Evolutionary conservation across 495 filamentous ascomycete genomes (phyloP).

Genomic region (Penicillium angulare): DNA sequence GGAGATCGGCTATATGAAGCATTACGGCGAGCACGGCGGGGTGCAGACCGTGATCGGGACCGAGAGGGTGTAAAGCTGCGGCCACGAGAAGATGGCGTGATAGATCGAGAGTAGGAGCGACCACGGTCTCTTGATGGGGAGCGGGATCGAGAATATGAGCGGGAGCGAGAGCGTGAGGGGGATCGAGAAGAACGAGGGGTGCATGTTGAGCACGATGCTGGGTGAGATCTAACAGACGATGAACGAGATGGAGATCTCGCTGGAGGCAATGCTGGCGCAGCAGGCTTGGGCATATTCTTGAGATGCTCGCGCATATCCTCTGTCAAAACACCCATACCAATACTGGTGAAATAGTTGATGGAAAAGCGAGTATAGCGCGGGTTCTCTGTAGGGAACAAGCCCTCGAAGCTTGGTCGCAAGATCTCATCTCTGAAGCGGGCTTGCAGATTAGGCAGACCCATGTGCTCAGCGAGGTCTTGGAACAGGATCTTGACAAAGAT

Average conservation of each 20-base stretch:
- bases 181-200: slow-evolving; percentile 38
- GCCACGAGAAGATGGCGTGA: slow-evolving; percentile 38
- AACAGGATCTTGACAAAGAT: slow-evolving; percentile 99
- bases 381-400: slow-evolving; percentile 86
- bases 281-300: slow-evolving; percentile 79
- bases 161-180: slow-evolving; percentile 39
- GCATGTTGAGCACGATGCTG: slow-evolving; percentile 41
- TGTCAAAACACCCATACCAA: slow-evolving; percentile 91
- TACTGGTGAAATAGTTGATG: slow-evolving; percentile 98
- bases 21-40: neutral
- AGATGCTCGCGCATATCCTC: slow-evolving; percentile 92
- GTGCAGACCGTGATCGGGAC: slow-evolving; percentile 1
- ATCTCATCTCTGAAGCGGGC: slow-evolving; percentile 73
- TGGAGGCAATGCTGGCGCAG: slow-evolving; percentile 63
- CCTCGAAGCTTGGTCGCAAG: slow-evolving; percentile 74
- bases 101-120: slow-evolving; percentile 41
- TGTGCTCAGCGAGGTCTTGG: slow-evolving; percentile 82
- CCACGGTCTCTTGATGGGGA: slow-evolving; percentile 42
- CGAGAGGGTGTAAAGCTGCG: slow-evolving; percentile 27
- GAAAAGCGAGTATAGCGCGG: slow-evolving; percentile 90
- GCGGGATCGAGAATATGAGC: slow-evolving; percentile 39
- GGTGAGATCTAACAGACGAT: slow-evolving; percentile 57
- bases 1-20: neutral
- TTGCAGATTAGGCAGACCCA: slow-evolving; percentile 78
- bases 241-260: slow-evolving; percentile 53